phyloP scores from a whole-genome alignment of 2,329 filamentous ascomycete species.

The Xylariaceae sp. region DNA sequence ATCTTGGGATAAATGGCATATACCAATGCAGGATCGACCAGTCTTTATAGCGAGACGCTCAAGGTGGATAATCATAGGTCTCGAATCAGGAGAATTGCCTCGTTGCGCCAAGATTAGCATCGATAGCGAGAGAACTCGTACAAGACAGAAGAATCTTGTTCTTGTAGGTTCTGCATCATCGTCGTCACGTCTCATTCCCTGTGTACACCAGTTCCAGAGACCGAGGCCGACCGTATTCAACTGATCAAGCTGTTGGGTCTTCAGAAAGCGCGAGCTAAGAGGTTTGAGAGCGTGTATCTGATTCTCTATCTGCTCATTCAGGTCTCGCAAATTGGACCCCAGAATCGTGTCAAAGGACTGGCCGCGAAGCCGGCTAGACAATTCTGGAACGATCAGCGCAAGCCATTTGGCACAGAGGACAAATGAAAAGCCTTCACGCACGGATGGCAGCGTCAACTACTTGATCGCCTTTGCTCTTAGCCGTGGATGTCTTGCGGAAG shows the following conservation, averaged over 20 bases:
- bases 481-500: slow-evolving; percentile 1
- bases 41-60: slow-evolving; percentile 61
- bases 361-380: slow-evolving; percentile 27
- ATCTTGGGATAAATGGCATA: slow-evolving; percentile 28
- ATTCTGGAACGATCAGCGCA: slow-evolving; percentile 20
- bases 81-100: slow-evolving; percentile 23
- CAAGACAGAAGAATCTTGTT: slow-evolving; percentile 35
- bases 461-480: slow-evolving; percentile 9
- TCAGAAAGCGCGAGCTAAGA: slow-evolving; percentile 32
- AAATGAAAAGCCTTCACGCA: slow-evolving; percentile 1
- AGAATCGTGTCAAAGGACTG: slow-evolving; percentile 27
- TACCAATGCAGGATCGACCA: slow-evolving; percentile 57
- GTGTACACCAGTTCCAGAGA: slow-evolving; percentile 64
- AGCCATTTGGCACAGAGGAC: neutral
- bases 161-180: slow-evolving; percentile 18
- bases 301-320: slow-evolving; percentile 39
- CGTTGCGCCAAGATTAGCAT: slow-evolving; percentile 56
- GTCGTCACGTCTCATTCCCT: slow-evolving; percentile 38
- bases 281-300: slow-evolving; percentile 34
- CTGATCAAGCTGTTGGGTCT: slow-evolving; percentile 35
- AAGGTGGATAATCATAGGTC: slow-evolving; percentile 47
- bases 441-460: slow-evolving; percentile 13
- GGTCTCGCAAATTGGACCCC: slow-evolving; percentile 28
- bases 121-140: slow-evolving; percentile 57
- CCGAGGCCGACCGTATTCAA: slow-evolving; percentile 52